phyloP scores from a whole-genome alignment of 371 early-diverging fungal species.

The Mortierella sp. region DNA sequence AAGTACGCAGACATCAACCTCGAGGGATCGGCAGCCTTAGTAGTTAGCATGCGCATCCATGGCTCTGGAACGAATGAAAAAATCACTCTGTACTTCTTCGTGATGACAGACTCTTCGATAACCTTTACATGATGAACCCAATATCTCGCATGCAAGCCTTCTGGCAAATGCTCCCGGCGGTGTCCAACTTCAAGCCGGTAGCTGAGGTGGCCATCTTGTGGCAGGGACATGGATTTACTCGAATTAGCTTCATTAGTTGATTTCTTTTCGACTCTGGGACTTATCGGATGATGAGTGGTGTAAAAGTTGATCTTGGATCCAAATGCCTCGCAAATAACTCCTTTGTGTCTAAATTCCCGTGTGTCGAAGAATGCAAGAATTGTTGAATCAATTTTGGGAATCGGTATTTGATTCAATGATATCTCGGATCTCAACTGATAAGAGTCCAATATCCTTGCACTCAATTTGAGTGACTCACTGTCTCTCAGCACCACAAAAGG shows the following conservation, averaged over 20 bases:
- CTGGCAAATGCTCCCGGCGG: slow-evolving; percentile 33
- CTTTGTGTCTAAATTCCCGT: slow-evolving; percentile 15
- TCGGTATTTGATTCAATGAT: not conserved
- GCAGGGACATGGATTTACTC: too few species aligned
- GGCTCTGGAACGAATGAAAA: slow-evolving; percentile 54
- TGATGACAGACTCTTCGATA: slow-evolving; percentile 19
- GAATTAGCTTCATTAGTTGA: not conserved
- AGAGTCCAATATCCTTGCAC: slow-evolving; percentile 32
- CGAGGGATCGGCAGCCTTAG: slow-evolving; percentile 15
- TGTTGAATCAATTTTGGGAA: slow-evolving; percentile 34
- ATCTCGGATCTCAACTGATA: slow-evolving; percentile 40
- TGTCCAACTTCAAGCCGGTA: slow-evolving; percentile 23
- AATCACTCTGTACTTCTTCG: too few species aligned
- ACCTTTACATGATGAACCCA: slow-evolving; percentile 47
- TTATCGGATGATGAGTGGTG: slow-evolving; percentile 17
- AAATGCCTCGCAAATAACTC: slow-evolving; percentile 25
- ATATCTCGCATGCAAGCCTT: slow-evolving; percentile 35
- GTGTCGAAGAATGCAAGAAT: slow-evolving; percentile 25
- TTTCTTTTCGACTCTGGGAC: slow-evolving; percentile 8
- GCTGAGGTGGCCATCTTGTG: slow-evolving; percentile 7
- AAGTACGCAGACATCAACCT: slow-evolving; percentile 24
- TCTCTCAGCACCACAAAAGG: slow-evolving; percentile 33
- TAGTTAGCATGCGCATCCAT: slow-evolving; percentile 38
- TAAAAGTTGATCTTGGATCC: slow-evolving; percentile 33
- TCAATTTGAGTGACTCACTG: slow-evolving; percentile 22